Conservation (phyloP, 257 asterid genomes). For the Forsythia viridissima region DNA sequence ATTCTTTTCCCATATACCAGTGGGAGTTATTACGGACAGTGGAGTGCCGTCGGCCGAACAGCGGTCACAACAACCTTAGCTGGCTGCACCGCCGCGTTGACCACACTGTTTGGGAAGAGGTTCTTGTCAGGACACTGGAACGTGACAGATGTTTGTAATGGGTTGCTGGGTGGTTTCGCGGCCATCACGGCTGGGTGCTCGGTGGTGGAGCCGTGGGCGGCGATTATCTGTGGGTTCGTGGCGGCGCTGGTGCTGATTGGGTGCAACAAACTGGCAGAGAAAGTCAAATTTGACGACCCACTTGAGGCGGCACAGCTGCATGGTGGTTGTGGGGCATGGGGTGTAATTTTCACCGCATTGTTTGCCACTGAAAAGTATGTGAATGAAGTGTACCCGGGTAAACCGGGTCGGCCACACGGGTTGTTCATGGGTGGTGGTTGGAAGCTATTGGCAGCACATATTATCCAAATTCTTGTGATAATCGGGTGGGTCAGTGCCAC, state of each 20-base stretch:
- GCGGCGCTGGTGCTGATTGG: constrained; percentile 83
- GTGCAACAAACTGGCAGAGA: constrained; percentile 70
- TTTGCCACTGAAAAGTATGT: constrained; percentile 67
- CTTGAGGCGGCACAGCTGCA: constrained; percentile 92
- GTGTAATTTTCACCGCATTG: constrained; percentile 69
- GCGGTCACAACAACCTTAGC: constrained; percentile 92
- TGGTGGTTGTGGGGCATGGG: constrained; percentile 96
- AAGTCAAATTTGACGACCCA: constrained; percentile 68
- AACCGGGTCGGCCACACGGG: constrained; percentile 68
- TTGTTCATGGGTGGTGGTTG: constrained; percentile 94
- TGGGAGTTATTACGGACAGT: constrained; percentile 73
- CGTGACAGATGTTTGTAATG: constrained; percentile 88
- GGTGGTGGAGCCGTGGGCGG: constrained; percentile 98
- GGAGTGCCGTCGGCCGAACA: constrained; percentile 94
- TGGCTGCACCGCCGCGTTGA: constrained; percentile 89
- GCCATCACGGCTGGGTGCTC: constrained; percentile 92
- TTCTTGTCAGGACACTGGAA: constrained; percentile 86
- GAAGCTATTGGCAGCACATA: constrained; percentile 62
- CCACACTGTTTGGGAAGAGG: constrained; percentile 75
- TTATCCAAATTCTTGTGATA: constrained; percentile 74
- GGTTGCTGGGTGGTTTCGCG: constrained; percentile 84
- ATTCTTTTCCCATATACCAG: constrained; percentile 43
- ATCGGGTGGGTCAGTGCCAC: constrained; percentile 83
- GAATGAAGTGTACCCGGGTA: constrained; percentile 63
- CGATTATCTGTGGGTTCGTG: constrained; percentile 79